Evolutionary conservation across 225 moss, liverwort and hornwort genomes (phyloP).

Genomic region (Asterella californica): DNA sequence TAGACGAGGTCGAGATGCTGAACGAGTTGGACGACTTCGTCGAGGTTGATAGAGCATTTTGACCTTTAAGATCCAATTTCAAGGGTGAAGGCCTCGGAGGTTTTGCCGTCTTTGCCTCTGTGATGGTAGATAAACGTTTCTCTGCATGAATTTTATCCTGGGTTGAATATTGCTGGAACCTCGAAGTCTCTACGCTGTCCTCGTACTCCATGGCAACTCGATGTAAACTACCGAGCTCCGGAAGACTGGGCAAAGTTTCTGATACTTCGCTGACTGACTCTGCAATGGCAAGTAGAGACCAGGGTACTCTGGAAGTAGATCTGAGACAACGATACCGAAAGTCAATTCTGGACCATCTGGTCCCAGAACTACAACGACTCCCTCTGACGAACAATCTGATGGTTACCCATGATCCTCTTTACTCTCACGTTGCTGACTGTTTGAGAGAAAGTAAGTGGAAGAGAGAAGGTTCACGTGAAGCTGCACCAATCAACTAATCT

Average conservation of each 20-base stretch:
- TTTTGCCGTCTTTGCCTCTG: not conserved
- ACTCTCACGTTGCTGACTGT: not conserved
- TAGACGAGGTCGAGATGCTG: not conserved
- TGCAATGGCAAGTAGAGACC: not conserved
- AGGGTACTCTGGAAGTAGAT: not conserved
- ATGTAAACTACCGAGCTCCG: not conserved
- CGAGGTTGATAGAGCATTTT: not conserved
- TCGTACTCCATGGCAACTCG: not conserved
- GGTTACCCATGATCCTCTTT: not conserved
- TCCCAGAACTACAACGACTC: too few relatives aligned
- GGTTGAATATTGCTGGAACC: not conserved
- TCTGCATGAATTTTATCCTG: not conserved
- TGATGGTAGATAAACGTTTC: not conserved
- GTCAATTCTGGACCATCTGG: not conserved
- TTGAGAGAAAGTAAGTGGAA: too few relatives aligned
- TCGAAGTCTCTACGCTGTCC: not conserved
- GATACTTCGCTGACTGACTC: not conserved
- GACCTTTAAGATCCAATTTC: not conserved
- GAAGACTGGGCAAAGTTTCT: not conserved
- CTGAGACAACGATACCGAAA: not conserved
- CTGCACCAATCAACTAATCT: not conserved
- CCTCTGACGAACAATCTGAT: not conserved
- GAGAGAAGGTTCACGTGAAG: not conserved
- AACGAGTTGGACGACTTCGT: not conserved
- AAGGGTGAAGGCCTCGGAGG: constrained; percentile 5